Evolutionary conservation across 768 basidiomycete genomes (phyloP).

Genomic region (Lanmaoa rubissima): DNA sequence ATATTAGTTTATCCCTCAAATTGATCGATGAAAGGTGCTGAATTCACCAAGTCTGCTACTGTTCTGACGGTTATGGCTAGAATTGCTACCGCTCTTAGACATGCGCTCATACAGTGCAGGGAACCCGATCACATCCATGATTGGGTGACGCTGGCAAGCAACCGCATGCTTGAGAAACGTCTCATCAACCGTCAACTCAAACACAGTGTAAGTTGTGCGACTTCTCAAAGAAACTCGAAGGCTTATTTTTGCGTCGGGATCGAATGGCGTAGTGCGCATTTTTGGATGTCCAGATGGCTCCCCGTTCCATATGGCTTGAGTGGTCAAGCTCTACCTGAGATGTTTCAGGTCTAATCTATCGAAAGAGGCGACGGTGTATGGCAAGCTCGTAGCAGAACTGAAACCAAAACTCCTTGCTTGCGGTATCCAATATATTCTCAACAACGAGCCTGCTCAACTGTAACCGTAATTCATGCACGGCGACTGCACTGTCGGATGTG

Average conservation of each 20-base stretch:
- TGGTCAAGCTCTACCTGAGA: slow-evolving; percentile 20
- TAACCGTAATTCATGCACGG: background rate
- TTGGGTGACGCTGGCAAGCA: slow-evolving; percentile 20
- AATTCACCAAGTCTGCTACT: slow-evolving; percentile 8
- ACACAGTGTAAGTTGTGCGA: slow-evolving; percentile 13
- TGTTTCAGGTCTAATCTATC: slow-evolving; percentile 26
- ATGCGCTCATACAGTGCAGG: slow-evolving; percentile 12
- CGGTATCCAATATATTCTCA: slow-evolving; percentile 6
- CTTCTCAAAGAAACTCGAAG: background rate
- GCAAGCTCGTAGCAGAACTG: slow-evolving; percentile 13
- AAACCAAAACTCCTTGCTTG: slow-evolving; percentile 20
- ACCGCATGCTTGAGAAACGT: slow-evolving; percentile 15
- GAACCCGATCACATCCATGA: slow-evolving; percentile 14
- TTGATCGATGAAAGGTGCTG: background rate
- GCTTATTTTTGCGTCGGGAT: slow-evolving; percentile 8
- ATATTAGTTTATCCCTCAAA: background rate
- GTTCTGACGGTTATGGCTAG: slow-evolving; percentile 18
- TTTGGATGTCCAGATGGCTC: slow-evolving; percentile 19
- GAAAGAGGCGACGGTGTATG: slow-evolving; percentile 20
- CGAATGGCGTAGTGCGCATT: slow-evolving; percentile 24
- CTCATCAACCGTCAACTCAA: slow-evolving; percentile 24
- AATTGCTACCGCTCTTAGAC: slow-evolving; percentile 19
- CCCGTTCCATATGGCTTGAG: slow-evolving; percentile 16
- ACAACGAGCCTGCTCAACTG: background rate
- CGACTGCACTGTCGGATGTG: background rate